Base-by-base conservation (phyloP, 2,329 filamentous ascomycete species). In the Fusarium odoratissimum region DNA sequence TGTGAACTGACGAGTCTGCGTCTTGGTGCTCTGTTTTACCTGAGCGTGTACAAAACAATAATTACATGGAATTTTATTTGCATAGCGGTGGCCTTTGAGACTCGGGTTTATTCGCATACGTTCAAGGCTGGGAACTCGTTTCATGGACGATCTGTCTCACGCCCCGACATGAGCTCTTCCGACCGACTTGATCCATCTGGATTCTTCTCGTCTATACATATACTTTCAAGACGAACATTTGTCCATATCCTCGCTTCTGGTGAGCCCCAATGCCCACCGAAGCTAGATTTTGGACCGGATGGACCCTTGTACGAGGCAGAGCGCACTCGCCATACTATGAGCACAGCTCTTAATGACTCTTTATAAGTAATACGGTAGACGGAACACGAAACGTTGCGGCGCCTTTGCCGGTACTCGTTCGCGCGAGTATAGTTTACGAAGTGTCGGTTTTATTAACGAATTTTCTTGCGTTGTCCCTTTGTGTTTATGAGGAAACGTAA, bases 1-100 rank as follows among this genome's bases (percentile, higher is more conserved):
- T 45, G 89, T 91, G 68, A 87, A 83, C 76, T 90, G 81, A 84
- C 38, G 37, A 28, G 41, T 60, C 40, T 56, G 51, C 40, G n/a
- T 62, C 46, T 61, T 66, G 60, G 55, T 70, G 69, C 67, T 73
- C 74, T 70, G 69, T 56, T 54, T 65, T 57, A 60, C 51, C 51
- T 66, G 75, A 71, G 70, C 72, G 63, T 81, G 80, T 80, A 81
- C 62, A 77, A 78, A 76, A 77, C 52, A 71, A 71, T 74, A 71
- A 60, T 35, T 33, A 37, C 76, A 73, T 78, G 72, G 67, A 76
- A 69, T 75, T 78, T 76, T 76, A 71, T 77, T 81, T 82, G 81
- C 80, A 83, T 82, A 82, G 80, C 80, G 79, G 80, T 75, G 78
- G 79, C 78, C 74, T 68, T 70, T 57, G 71, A 67, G 73, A 72